These are phyloP conservation scores for Phytophthora lateralis DNA, from an alignment of 352 stramenopile species.

Conservation along the genomic window DNA sequence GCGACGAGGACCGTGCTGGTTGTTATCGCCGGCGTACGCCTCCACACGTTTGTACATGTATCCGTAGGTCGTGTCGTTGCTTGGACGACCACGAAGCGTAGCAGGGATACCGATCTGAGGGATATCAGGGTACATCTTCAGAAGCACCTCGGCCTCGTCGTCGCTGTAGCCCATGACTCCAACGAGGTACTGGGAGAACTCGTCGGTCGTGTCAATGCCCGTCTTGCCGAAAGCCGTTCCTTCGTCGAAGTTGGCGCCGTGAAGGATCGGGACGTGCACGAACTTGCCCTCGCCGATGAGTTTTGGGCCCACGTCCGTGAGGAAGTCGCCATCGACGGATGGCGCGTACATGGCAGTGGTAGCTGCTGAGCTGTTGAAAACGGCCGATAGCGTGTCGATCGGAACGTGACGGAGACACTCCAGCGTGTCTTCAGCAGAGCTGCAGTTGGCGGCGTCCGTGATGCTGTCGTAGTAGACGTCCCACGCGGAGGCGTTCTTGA, in stretches of 20 bases:
- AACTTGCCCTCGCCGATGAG: constrained; percentile 34
- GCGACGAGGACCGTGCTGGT: constrained; percentile 25
- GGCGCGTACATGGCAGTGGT: constrained; percentile 22
- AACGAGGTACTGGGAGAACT: constrained; percentile 31
- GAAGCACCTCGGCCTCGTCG: constrained; percentile 22
- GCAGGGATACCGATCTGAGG: constrained; percentile 27
- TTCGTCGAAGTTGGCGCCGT: constrained; percentile 38
- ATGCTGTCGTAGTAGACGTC: constrained; percentile 35
- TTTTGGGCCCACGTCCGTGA: constrained; percentile 22
- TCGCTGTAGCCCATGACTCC: constrained; percentile 28
- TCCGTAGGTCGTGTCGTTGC: constrained; percentile 28
- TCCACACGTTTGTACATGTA: constrained; percentile 35
- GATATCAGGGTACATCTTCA: constrained; percentile 33
- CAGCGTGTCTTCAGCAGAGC: constrained; percentile 24
- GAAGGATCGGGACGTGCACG: constrained; percentile 37
- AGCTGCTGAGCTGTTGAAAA: constrained; percentile 31
- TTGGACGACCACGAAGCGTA: constrained; percentile 27
- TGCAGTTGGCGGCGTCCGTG: constrained; percentile 28
- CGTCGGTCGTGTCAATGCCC: constrained; percentile 28
- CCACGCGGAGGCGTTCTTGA: constrained; percentile 31
- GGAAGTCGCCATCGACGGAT: constrained; percentile 37
- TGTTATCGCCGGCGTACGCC: constrained; percentile 32
- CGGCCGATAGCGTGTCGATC: constrained; percentile 23
- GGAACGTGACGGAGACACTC: constrained; percentile 37
- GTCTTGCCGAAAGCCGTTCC: constrained; percentile 33